A percentile compares a stretch with the other conserved stretches of the same genome.
Evolutionary conservation across 441 rosid genomes (phyloP).

Genomic region (Isatis lusitanica): DNA sequence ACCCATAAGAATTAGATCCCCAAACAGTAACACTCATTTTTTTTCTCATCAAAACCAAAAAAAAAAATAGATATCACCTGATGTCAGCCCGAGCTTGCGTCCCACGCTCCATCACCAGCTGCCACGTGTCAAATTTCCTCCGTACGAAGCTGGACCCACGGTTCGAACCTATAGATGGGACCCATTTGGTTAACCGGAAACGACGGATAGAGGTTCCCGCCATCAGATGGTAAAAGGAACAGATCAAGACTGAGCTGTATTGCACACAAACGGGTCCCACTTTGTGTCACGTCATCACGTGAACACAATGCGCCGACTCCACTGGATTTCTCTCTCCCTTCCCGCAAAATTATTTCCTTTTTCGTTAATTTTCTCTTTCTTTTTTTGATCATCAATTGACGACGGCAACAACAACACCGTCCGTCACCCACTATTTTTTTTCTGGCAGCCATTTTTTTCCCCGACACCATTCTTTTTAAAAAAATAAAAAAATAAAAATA

Average conservation of each 20-base stretch:
- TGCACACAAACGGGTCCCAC: slow-evolving; percentile 24
- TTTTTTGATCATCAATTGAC: slow-evolving; percentile 29
- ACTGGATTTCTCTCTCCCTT: slow-evolving; percentile 21
- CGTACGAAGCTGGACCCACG: not conserved
- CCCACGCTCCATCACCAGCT: slow-evolving; percentile 6
- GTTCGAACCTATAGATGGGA: not conserved
- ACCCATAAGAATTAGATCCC: slow-evolving; percentile 10
- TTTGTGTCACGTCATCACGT: slow-evolving; percentile 37
- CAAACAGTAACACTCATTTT: slow-evolving; percentile 11
- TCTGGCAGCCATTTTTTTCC: not conserved
- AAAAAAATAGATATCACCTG: not conserved
- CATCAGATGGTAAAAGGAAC: not conserved
- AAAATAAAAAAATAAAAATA: not conserved
- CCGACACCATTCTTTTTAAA: not conserved
- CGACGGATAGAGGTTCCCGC: slow-evolving; percentile 29
- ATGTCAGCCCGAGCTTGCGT: slow-evolving; percentile 13
- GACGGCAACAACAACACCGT: slow-evolving; percentile 26
- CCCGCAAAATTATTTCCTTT: slow-evolving; percentile 27
- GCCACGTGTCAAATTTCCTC: slow-evolving; percentile 12
- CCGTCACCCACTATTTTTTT: slow-evolving; percentile 18
- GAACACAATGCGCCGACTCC: slow-evolving; percentile 34
- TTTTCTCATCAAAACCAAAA: not conserved
- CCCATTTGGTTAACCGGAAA: slow-evolving; percentile 19
- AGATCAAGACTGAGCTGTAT: slow-evolving; percentile 16
- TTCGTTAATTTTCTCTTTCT: slow-evolving; percentile 28